phyloP scores from a whole-genome alignment of 352 stramenopile species.

The Globisporangium canariense region DNA sequence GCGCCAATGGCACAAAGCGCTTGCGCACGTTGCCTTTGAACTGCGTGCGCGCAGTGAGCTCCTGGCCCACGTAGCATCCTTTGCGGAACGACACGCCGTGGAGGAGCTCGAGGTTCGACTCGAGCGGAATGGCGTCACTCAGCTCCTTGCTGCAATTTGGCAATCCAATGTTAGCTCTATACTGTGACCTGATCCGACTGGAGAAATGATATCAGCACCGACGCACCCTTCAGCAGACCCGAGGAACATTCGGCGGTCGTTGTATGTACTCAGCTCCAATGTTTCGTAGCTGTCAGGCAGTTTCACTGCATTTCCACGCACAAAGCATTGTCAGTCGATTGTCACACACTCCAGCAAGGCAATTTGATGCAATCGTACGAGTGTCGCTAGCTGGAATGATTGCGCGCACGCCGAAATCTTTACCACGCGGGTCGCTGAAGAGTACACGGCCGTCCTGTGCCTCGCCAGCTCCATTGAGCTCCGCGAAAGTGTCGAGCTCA shows the following conservation, averaged over 20 bases:
- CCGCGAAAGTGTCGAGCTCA: constrained; percentile 25
- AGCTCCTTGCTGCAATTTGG: constrained; percentile 53
- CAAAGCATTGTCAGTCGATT: constrained; percentile 8
- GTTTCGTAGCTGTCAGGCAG: constrained; percentile 39
- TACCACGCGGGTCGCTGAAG: constrained; percentile 60
- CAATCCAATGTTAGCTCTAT: neutral
- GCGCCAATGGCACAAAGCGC: constrained; percentile 66
- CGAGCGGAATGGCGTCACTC: constrained; percentile 85
- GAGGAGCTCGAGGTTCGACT: constrained; percentile 92
- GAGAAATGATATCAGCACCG: neutral
- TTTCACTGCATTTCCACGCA: constrained; percentile 38
- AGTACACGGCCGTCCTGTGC: constrained; percentile 27
- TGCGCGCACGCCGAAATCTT: constrained; percentile 59
- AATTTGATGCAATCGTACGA: constrained; percentile 16
- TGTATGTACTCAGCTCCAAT: constrained; percentile 44
- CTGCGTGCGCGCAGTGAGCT: constrained; percentile 92
- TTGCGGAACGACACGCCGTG: constrained; percentile 91
- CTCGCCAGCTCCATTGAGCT: constrained; percentile 33
- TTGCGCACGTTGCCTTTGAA: constrained; percentile 90
- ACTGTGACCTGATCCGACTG: neutral
- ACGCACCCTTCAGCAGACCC: constrained; percentile 73
- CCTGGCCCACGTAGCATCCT: constrained; percentile 95
- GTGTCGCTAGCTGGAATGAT: constrained; percentile 39
- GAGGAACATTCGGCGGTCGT: constrained; percentile 62
- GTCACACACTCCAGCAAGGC: neutral